Conservation (phyloP, 768 basidiomycete species). For the Lactarius tabidus region DNA sequence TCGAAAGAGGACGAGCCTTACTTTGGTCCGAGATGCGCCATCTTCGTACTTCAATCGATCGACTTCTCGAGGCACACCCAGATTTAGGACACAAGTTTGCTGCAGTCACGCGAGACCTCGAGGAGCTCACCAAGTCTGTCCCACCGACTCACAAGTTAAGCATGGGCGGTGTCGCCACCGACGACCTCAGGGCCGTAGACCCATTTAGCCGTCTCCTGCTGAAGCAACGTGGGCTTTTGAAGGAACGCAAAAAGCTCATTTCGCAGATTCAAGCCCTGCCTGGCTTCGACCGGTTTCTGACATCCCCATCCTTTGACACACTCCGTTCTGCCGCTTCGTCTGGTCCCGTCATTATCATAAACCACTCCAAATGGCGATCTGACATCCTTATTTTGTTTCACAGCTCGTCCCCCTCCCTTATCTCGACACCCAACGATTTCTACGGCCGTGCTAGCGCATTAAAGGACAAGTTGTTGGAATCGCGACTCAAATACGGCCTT, state of each 20-base stretch:
- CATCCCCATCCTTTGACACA: neutral
- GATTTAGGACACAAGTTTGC: neutral
- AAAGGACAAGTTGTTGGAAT: no score
- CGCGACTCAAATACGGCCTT: no score
- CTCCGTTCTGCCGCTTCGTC: neutral
- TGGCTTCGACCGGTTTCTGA: neutral
- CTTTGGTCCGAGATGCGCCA: conserved; percentile 18
- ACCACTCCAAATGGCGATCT: neutral
- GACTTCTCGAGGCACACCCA: neutral
- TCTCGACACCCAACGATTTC: no score
- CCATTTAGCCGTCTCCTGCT: neutral
- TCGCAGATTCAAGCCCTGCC: neutral
- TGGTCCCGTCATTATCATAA: conserved; percentile 13
- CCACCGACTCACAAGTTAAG: neutral
- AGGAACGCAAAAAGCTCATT: neutral
- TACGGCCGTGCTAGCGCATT: no score
- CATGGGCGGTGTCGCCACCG: no score
- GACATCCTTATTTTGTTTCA: conserved; percentile 11
- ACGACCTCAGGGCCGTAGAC: neutral
- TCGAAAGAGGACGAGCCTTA: conserved; percentile 16
- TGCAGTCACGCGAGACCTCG: neutral
- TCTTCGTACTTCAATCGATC: neutral
- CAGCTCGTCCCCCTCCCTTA: no score
- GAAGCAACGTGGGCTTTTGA: conserved; percentile 4
- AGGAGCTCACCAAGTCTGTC: neutral